Evolutionary conservation across 257 asterid genomes (phyloP).

Genomic region (Solanum sitiens): DNA sequence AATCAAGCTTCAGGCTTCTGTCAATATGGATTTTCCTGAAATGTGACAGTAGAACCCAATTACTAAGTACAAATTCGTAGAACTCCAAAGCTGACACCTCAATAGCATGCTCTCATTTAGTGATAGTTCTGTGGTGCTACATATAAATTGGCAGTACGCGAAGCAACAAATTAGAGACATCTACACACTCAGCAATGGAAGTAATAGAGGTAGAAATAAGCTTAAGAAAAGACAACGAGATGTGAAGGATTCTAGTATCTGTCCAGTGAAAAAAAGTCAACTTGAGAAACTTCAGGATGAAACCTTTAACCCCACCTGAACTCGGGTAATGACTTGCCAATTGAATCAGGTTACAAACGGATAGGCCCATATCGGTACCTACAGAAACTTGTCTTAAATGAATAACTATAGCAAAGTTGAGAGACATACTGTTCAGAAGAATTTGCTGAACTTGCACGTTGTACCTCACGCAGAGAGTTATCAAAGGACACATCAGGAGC

Average conservation of each 20-base stretch:
- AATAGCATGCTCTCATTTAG: neutral
- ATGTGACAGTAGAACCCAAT: neutral
- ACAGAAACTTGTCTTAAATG: neutral
- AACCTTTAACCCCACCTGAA: neutral
- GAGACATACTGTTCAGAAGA: slow-evolving; percentile 55
- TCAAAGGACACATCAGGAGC: slow-evolving; percentile 64
- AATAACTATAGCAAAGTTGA: slow-evolving; percentile 1
- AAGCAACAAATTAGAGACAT: neutral
- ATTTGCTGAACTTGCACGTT: slow-evolving; percentile 31
- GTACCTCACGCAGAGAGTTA: slow-evolving; percentile 38
- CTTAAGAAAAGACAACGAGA: neutral
- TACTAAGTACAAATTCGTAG: neutral
- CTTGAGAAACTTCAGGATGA: neutral
- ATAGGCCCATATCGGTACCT: neutral
- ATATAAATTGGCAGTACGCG: neutral
- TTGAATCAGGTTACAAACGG: neutral
- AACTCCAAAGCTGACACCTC: neutral
- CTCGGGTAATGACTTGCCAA: neutral
- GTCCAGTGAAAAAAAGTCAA: neutral
- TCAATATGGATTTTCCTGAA: slow-evolving; percentile 42
- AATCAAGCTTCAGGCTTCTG: slow-evolving; percentile 62
- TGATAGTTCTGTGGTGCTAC: neutral
- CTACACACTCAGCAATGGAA: neutral
- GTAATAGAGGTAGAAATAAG: neutral
- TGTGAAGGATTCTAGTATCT: neutral